A percentile compares a stretch with the other conserved stretches of the same genome.
These are phyloP conservation scores for Alisma plantagoaquatica DNA, from an alignment of 106 monocot genomes.

Conservation along the genomic window DNA sequence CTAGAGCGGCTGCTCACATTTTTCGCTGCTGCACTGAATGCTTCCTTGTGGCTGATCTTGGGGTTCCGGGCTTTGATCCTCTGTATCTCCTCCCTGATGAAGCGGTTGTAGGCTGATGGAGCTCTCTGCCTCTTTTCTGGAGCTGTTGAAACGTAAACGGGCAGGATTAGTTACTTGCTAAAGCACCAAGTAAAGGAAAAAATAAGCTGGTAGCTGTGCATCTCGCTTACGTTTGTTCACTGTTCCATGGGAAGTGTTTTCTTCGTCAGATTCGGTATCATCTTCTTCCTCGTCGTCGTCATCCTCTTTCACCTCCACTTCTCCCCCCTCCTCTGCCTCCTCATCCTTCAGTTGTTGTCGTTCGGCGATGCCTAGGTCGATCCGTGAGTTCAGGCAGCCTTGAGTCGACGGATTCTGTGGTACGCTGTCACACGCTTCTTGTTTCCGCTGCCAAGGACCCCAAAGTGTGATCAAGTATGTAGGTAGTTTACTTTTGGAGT, in stretches of 20 bases:
- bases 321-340: no score
- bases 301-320: conserved; percentile 1
- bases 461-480: no score
- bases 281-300: conserved; percentile 3
- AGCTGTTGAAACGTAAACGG: conserved; percentile 33
- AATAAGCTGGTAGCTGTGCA: no score
- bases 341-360: no score
- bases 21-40: conserved; percentile 66
- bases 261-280: conserved; percentile 1
- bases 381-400: no score
- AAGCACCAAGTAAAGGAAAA: background rate
- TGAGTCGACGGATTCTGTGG: no score
- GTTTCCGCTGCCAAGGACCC: no score
- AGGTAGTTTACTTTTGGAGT: no score
- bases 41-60: conserved; percentile 62
- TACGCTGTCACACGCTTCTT: no score
- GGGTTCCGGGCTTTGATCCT: conserved; percentile 55
- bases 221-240: conserved; percentile 62
- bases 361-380: no score
- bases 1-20: conserved; percentile 24
- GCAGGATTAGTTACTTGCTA: background rate
- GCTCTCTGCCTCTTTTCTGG: conserved; percentile 90
- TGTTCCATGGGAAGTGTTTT: conserved; percentile 6
- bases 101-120: conserved; percentile 86
- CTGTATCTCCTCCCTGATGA: conserved; percentile 86